Evolutionary conservation across 768 basidiomycete species (phyloP).

Genomic region (Termitomyces sp.): DNA sequence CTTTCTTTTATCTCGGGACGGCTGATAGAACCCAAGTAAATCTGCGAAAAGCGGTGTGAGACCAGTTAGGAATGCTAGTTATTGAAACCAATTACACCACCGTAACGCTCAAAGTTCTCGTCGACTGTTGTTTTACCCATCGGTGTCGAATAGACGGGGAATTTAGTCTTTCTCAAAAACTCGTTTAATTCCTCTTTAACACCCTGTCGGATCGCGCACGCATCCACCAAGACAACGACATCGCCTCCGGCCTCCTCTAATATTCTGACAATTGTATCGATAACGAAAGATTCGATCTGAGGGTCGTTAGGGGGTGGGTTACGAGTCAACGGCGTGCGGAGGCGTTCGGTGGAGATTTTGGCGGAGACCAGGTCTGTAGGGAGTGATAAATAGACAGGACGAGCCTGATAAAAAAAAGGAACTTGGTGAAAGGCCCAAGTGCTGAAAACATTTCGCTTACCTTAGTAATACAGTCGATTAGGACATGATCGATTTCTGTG

Average conservation of each 20-base stretch:
- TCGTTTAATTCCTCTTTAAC: neutral
- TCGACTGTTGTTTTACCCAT: neutral
- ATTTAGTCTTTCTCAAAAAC: neutral
- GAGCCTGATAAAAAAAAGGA: neutral
- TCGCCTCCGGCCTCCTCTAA: neutral
- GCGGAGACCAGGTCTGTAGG: neutral
- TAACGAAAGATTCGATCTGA: neutral
- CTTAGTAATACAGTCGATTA: neutral
- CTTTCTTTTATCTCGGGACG: neutral
- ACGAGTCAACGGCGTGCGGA: neutral
- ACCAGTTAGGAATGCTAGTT: neutral
- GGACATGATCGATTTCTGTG: neutral
- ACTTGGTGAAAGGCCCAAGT: too few relatives aligned
- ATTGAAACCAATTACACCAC: neutral
- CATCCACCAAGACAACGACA: neutral
- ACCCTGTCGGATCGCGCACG: neutral
- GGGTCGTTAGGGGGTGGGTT: neutral
- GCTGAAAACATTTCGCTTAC: neutral
- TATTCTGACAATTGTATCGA: neutral
- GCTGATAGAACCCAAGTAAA: neutral
- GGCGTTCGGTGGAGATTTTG: neutral
- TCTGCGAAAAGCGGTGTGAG: neutral
- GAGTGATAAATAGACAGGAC: neutral
- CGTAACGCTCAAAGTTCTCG: neutral
- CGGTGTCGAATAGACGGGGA: neutral